Evolutionary conservation across 176 grass and related monocot species (phyloP).

Genomic region (Oryza brachyantha): DNA sequence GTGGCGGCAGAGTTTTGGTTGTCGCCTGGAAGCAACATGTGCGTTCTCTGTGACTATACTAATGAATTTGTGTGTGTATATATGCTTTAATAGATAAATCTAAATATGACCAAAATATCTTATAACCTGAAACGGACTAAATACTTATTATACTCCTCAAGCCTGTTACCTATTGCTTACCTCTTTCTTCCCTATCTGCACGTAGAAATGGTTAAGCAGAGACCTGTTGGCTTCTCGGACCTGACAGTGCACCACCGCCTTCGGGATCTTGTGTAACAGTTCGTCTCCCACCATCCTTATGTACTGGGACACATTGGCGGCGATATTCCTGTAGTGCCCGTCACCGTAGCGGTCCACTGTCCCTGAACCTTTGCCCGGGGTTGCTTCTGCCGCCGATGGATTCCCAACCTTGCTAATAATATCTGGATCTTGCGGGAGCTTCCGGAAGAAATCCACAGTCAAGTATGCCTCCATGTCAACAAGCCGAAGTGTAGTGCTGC

Average conservation of each 20-base stretch:
- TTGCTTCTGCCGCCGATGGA: neutral
- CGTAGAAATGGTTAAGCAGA: constrained; percentile 58
- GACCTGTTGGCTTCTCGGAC: constrained; percentile 74
- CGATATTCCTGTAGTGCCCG: constrained; percentile 70
- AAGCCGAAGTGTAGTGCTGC: constrained; percentile 53
- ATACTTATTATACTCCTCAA: too few species aligned
- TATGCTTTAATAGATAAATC: too few species aligned
- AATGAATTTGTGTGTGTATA: too few species aligned
- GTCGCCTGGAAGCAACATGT: too few species aligned
- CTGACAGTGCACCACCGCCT: constrained; percentile 70
- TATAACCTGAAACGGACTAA: too few species aligned
- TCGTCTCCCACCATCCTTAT: constrained; percentile 60
- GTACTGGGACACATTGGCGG: constrained; percentile 60
- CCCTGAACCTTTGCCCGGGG: neutral
- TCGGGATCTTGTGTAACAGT: constrained; percentile 58
- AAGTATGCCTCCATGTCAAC: constrained; percentile 81
- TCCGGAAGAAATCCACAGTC: constrained; percentile 77
- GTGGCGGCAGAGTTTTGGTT: too few species aligned
- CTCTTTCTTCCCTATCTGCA: constrained; percentile 57
- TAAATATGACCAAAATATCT: too few species aligned
- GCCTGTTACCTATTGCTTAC: constrained; percentile 34
- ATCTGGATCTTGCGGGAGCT: constrained; percentile 53
- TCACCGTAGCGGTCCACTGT: constrained; percentile 57
- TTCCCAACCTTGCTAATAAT: constrained; percentile 4
- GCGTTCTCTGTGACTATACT: too few species aligned